Evolutionary conservation across 192 early-diverging fungal genomes (phyloP).

Genomic region (Anaeromyces robustus): DNA sequence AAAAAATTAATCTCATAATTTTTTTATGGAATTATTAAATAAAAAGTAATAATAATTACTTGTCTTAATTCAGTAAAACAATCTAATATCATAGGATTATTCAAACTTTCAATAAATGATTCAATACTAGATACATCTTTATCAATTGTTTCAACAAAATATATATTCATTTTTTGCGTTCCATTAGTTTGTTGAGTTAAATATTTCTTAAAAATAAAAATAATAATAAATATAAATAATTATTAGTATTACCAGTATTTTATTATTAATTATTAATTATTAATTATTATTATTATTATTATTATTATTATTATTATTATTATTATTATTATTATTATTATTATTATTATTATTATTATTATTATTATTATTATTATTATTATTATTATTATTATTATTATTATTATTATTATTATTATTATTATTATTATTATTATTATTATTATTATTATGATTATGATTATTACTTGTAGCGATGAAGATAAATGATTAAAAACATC

Average conservation of each 20-base stretch:
- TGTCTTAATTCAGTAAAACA: conserved; percentile 57
- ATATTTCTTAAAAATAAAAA: conserved; percentile 40
- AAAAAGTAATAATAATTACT: conserved; percentile 16
- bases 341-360: too few relatives aligned
- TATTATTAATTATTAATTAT: too few relatives aligned
- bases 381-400: too few relatives aligned
- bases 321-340: too few relatives aligned
- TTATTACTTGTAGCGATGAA: conserved; percentile 36
- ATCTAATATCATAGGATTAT: conserved; percentile 45
- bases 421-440: too few relatives aligned
- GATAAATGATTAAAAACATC: conserved; percentile 61
- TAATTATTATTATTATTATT: too few relatives aligned
- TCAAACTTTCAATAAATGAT: conserved; percentile 46
- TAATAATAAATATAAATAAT: conserved; percentile 32
- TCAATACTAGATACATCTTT: conserved; percentile 59
- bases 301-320: too few relatives aligned
- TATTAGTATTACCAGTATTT: too few relatives aligned
- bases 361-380: too few relatives aligned
- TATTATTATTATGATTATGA: too few relatives aligned
- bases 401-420: too few relatives aligned
- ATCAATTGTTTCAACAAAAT: conserved; percentile 43
- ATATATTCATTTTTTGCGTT: conserved; percentile 23
- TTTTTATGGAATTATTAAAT: neutral
- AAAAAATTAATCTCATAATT: neutral
- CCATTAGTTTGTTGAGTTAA: neutral